These are phyloP conservation scores for Vachellia pachyceras DNA, from an alignment of 306 rosid species.

Conservation along the genomic window DNA sequence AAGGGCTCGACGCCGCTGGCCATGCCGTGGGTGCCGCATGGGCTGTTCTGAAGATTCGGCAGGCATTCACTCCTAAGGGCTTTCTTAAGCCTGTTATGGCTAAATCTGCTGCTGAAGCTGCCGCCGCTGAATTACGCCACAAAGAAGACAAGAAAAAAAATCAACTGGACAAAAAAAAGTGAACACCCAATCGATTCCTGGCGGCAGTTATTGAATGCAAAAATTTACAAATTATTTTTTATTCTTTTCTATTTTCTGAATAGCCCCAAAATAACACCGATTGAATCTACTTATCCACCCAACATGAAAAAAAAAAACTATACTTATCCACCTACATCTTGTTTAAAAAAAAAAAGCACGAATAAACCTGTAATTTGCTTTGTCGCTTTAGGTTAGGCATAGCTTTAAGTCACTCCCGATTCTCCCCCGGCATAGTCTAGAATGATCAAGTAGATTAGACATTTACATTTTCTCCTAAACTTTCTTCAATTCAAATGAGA, in stretches of 20 bases:
- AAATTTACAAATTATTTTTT: background rate
- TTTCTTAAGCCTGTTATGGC: conserved; percentile 74
- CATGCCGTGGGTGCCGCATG: conserved; percentile 90
- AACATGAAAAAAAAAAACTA: too few relatives aligned
- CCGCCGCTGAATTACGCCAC: conserved; percentile 52
- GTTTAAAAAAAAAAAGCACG: background rate
- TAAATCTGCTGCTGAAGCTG: conserved; percentile 77
- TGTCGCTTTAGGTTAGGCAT: conserved; percentile 6
- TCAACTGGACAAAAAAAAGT: conserved; percentile 35
- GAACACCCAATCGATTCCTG: conserved; percentile 48
- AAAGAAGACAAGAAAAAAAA: conserved; percentile 2
- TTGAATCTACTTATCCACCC: too few relatives aligned
- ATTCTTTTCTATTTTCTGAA: background rate
- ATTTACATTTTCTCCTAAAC: background rate
- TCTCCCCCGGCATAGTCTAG: background rate
- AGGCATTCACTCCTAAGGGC: conserved; percentile 83
- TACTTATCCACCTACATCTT: too few relatives aligned
- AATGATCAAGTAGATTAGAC: background rate
- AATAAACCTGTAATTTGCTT: background rate
- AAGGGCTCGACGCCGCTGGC: conserved; percentile 91
- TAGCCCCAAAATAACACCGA: background rate
- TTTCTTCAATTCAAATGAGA: too few relatives aligned
- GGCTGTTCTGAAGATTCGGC: conserved; percentile 81
- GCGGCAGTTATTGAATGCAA: conserved; percentile 30
- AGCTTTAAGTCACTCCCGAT: conserved; percentile 28